Base-by-base conservation (phyloP, 1,139 yeast species). In the Lizanozyma gosingica region DNA sequence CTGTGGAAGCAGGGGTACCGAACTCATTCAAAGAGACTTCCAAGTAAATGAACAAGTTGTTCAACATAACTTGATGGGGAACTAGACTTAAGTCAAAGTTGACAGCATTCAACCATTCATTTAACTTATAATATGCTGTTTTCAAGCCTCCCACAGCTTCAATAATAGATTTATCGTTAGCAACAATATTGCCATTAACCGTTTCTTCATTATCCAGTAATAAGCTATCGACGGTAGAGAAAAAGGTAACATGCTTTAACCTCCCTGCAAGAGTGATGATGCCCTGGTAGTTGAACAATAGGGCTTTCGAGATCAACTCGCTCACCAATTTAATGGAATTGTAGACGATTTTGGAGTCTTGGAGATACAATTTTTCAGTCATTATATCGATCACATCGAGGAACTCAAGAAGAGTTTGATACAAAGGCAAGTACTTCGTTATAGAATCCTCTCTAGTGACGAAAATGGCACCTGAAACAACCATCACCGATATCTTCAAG, bases 321-420 rank as follows among this genome's bases (percentile, higher is more conserved):
- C 71, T 62, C 16, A 73, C 67, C 49, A 75, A 67, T 44, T 67
- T 70, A 38, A 73, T 67, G 33, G 75, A 66, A 43, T 61, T 67
- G 42, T 59, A 62, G 3, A 67, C 63, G 45, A 73, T 65, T 48
- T 74, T 71, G 43, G 62, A 57, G 49, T 74, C 80, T 33, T 63
- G 69, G 37, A 67, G 53, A 48, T 60, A 63, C 44, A 70, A 58
- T 47, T 68, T 70, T 36, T 62, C 60, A 4, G 72, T 59, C 46
- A 70, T 60, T 36, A 65, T 57, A 48, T 66, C 71, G 43, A 73
- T 65, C 14, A 65, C 67, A 44, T 67, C 73, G 47, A 66, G 57
- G 47, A 65, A 62, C 34, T 65, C 65, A 35, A 72, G 60, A 38
- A 74, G 55, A n/a, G 72, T 57, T 41, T 64, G 69, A 46, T 60